Conservation (phyloP, 1,284 basidiomycete species). For the Grifola frondosa region DNA sequence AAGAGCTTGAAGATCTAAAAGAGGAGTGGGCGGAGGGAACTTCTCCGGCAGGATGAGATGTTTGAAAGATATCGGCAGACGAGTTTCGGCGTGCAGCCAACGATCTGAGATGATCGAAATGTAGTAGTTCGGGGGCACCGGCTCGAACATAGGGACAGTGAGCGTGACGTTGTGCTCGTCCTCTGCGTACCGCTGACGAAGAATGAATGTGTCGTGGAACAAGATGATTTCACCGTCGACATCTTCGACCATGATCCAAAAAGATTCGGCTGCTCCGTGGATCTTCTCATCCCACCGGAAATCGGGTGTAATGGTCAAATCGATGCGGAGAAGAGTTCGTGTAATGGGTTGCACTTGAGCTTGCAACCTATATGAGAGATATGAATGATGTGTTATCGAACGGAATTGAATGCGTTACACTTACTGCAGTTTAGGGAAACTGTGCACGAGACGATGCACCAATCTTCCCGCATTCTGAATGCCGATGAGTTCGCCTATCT, state of each 20-base stretch:
- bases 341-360: slow-evolving; percentile 96
- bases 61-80: slow-evolving; percentile 96
- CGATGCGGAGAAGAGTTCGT: slow-evolving; percentile 83
- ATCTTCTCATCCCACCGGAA: slow-evolving; percentile 98
- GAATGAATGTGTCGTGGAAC: slow-evolving; percentile 91
- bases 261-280: slow-evolving; percentile 85
- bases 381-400: too few species aligned
- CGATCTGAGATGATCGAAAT: slow-evolving; percentile 94
- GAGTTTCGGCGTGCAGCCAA: slow-evolving; percentile 95
- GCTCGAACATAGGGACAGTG: slow-evolving; percentile 95
- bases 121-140: slow-evolving; percentile 97
- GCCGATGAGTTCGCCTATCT: slow-evolving; percentile 93
- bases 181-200: slow-evolving; percentile 88
- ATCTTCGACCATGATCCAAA: slow-evolving; percentile 94
- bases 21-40: slow-evolving; percentile 90
- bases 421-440: slow-evolving; percentile 92
- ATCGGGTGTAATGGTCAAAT: slow-evolving; percentile 90
- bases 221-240: slow-evolving; percentile 96
- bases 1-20: slow-evolving; percentile 91
- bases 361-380: slow-evolving; percentile 57
- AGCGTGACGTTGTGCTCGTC: slow-evolving; percentile 94
- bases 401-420: slow-evolving; percentile 31
- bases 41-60: slow-evolving; percentile 97
- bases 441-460: slow-evolving; percentile 94
- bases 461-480: slow-evolving; percentile 90